phyloP scores from a whole-genome alignment of 768 basidiomycete genomes.

The Baorangia bicolor region DNA sequence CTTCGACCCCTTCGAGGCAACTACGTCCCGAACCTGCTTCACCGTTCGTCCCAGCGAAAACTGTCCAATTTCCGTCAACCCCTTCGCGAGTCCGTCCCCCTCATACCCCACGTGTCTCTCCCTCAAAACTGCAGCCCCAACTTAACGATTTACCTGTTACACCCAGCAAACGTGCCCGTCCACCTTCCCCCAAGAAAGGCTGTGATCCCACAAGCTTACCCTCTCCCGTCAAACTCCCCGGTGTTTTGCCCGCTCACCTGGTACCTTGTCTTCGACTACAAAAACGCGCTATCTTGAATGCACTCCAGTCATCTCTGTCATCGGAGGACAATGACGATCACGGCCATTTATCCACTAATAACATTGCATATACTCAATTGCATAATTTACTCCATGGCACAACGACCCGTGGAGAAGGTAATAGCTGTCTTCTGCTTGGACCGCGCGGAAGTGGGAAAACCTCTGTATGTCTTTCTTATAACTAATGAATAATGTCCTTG shows the following conservation, averaged over 20 bases:
- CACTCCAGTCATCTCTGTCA: constrained; percentile 37
- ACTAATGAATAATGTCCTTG: neutral
- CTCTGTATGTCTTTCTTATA: constrained; percentile 41
- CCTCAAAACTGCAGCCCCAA: constrained; percentile 6
- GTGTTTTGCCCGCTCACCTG: constrained; percentile 41
- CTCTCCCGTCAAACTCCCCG: constrained; percentile 23
- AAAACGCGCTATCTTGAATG: constrained; percentile 53
- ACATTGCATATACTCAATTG: constrained; percentile 55
- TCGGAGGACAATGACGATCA: constrained; percentile 33
- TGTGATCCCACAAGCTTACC: neutral
- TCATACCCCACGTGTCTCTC: constrained; percentile 18
- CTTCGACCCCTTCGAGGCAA: constrained; percentile 22
- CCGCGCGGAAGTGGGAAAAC: constrained; percentile 88
- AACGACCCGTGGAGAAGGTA: constrained; percentile 80
- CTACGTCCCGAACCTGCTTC: neutral
- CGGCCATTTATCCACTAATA: constrained; percentile 45
- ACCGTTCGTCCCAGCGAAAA: neutral
- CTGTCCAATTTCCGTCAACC: constrained; percentile 13
- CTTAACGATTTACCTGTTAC: constrained; percentile 14
- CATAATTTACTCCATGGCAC: constrained; percentile 69
- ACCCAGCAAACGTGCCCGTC: constrained; percentile 13
- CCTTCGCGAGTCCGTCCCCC: constrained; percentile 15
- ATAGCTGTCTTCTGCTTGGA: constrained; percentile 87
- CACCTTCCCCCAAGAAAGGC: constrained; percentile 17
- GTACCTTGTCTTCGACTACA: constrained; percentile 50